Conservation (phyloP, 1,139 yeast species). For the Candida neerlandica region DNA sequence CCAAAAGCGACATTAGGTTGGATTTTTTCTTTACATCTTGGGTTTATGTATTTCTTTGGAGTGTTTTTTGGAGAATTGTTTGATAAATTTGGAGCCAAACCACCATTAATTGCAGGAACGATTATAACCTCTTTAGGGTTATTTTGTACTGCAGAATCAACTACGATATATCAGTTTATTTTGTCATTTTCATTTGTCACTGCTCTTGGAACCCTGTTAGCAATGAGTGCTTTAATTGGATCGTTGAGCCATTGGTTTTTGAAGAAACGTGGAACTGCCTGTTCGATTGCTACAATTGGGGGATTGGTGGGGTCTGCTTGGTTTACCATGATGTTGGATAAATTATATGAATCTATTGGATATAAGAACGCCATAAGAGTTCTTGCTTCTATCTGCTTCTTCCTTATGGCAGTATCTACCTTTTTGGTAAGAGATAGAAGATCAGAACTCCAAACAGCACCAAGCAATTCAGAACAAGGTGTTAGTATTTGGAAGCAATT, state of each 20-base stretch:
- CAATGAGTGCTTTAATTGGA: slow-evolving; percentile 62
- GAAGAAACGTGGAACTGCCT: slow-evolving; percentile 55
- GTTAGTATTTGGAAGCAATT: background rate
- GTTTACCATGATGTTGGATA: slow-evolving; percentile 57
- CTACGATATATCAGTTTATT: slow-evolving; percentile 57
- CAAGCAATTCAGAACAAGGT: background rate
- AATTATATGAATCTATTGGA: slow-evolving; percentile 49
- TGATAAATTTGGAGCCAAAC: slow-evolving; percentile 56
- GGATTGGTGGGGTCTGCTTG: slow-evolving; percentile 65
- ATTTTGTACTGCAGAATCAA: slow-evolving; percentile 55
- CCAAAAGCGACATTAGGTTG: slow-evolving; percentile 56
- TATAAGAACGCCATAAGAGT: slow-evolving; percentile 65
- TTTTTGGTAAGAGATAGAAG: slow-evolving; percentile 48
- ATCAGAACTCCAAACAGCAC: slow-evolving; percentile 9
- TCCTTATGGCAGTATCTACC: slow-evolving; percentile 39
- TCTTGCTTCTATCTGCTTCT: slow-evolving; percentile 51
- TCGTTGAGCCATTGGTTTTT: slow-evolving; percentile 65
- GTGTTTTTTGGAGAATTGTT: slow-evolving; percentile 64
- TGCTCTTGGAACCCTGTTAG: slow-evolving; percentile 59
- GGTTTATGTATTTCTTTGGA: slow-evolving; percentile 59
- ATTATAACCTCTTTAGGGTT: slow-evolving; percentile 49
- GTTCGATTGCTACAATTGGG: slow-evolving; percentile 61
- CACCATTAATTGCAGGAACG: slow-evolving; percentile 50
- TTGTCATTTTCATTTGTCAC: slow-evolving; percentile 57
- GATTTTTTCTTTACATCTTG: slow-evolving; percentile 62